phyloP scores from a whole-genome alignment of 1,139 yeast genomes.

The Sugiyamaella sp. region DNA sequence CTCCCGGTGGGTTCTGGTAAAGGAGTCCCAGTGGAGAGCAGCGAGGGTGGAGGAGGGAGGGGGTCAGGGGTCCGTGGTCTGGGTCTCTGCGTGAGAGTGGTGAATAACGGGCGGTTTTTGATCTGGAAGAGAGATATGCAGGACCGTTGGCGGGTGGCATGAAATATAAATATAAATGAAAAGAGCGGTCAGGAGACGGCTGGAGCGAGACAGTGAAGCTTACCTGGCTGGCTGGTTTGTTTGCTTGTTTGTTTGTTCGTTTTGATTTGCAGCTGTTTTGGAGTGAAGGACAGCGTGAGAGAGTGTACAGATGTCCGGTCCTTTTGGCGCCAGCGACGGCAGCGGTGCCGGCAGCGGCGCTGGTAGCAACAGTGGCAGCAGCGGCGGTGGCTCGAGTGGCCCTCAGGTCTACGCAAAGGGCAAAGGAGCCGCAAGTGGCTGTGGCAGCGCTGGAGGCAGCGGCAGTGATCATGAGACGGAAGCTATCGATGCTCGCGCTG shows the following conservation, averaged over 20 bases:
- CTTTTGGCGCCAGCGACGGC: slow-evolving; percentile 1
- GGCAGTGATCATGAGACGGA: too few species aligned
- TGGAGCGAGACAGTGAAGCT: too few species aligned
- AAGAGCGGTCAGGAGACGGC: neutral
- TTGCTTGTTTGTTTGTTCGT: neutral
- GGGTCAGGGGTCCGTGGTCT: slow-evolving; percentile 3
- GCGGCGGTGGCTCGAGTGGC: slow-evolving; percentile 1
- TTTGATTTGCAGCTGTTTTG: neutral
- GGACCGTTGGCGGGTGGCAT: neutral
- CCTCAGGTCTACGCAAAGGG: slow-evolving; percentile 14
- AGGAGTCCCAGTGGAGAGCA: neutral
- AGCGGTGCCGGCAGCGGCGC: neutral
- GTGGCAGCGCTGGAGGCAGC: neutral
- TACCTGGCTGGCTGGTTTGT: too few species aligned
- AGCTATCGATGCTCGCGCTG: too few species aligned
- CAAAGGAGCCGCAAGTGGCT: slow-evolving; percentile 1
- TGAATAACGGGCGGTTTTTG: neutral
- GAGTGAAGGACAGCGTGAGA: neutral
- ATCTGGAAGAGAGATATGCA: neutral
- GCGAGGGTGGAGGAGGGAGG: neutral
- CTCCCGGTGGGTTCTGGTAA: neutral
- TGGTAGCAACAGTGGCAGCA: neutral
- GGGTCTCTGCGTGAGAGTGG: too few species aligned
- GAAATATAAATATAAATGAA: neutral
- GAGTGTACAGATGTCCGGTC: slow-evolving; percentile 5